Base-by-base conservation (phyloP, 2,329 filamentous ascomycete genomes). In the Colletotrichum tropicicola region DNA sequence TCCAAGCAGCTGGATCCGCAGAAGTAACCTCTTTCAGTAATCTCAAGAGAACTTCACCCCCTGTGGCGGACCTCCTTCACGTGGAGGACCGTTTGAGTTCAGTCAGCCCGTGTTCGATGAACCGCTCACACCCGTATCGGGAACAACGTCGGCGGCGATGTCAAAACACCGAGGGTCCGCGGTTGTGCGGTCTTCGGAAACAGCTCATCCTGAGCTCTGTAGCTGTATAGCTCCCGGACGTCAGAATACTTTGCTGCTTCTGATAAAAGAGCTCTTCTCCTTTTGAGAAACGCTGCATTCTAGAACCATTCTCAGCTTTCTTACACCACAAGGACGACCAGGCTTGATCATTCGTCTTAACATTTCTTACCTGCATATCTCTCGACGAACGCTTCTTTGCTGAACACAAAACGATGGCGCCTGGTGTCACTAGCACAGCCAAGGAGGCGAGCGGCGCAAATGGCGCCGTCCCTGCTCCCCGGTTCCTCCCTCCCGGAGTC, bases 391-490 rank as follows among this genome's bases (percentile, higher is more conserved):
- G 19, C 3, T 17, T 6, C 17, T 19, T 8, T 43, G 8, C 3
- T 7, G n/a, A 43, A 12, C 15, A 15, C 28, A 64, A 53, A n/a
- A n/a, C n/a, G 4, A 64, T 64, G 60, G 55, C 55, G 39, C 60
- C 59, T 12, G 41, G 47, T 39, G 37, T 53, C 25, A 59, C 39
- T 5, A 35, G 32, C 25, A 56, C 25, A 27, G 45, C 21, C 5
- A 59, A 53, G 9, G 53, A 44, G 25, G n/a, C 25, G 17, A n/a
- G 23, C 30, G 21, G 23, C 55, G 19, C 47, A 12, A 32, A 35
- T 10, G 43, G 44, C 3, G 5, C 55, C 15, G 55, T 32, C 7
- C 60, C 60, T 15, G 47, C 47, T 5, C 60, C 60, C 5, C 28
- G 60, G 3, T 47, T 47, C 27, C 45, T 64, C 9, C 60, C 60